Evolutionary conservation across 139 green algal genomes (phyloP), one percentile per base, ranked within the genome.

Genomic region (Choricystis sp.): DNA sequence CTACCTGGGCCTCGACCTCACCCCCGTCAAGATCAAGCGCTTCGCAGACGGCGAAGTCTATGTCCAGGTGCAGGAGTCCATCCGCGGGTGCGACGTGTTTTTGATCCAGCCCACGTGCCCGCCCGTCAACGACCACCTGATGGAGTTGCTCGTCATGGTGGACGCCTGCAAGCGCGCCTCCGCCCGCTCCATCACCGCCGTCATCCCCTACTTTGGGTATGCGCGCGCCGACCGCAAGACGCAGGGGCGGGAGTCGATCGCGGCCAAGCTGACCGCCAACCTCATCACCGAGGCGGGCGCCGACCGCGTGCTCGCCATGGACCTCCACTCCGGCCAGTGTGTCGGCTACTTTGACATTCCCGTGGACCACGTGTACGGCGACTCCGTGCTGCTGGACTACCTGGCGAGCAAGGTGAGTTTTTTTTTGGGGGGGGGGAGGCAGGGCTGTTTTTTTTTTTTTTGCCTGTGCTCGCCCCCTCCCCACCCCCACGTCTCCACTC

Each of bases 31-130:
- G 59, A 95, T 95, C 76, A 98, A 98, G 80, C 77, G 82, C 3
- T 99, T 99, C 78, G 93, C 94, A n/a, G 94, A 99, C 63, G 93
- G 93, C 1, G 94, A 99, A 69, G 91, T 96, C 52, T 99, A 99
- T 71, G 91, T 97, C 26, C 77, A 94, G 80, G 74, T 88, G 59
- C 77, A 90, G 69, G 94, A 99, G 76, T 94, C 83, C 28, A 96
- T 99, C 65, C 87, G 94, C 60, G 94, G 94, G 52, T 97, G 90
- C 68, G 94, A 98, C 75, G 94, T 99, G 23, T 99, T 99, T 74
- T 77, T 99, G 29, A 83, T 98, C 26, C 89, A 99, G 81, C 90
- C 91, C 61, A 97, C 89, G 55, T 90, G 82, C 70, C 94, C 94
- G 0, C 92, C 93, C 21, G 88, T 94, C 19, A 94, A 99, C 69